A percentile compares a stretch with the other conserved stretches of the same genome.
Conservation (phyloP, 495 filamentous ascomycete genomes). For the Neurospora sp. region DNA sequence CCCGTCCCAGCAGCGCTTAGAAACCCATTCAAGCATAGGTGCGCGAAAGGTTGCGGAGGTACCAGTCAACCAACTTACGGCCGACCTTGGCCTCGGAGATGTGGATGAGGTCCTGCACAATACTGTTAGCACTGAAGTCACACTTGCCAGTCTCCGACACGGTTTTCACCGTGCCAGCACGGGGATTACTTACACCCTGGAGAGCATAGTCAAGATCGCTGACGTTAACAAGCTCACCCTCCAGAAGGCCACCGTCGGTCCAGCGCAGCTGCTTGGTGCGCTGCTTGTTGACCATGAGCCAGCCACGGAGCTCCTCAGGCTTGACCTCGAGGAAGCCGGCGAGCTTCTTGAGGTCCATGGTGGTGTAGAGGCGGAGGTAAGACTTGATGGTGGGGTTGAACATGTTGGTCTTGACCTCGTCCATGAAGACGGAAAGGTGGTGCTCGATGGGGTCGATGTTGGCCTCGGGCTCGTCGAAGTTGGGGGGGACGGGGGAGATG, state of each 20-base stretch:
- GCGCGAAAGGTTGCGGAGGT: conserved; percentile 87
- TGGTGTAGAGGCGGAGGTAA: conserved; percentile 97
- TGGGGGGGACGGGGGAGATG: conserved; percentile 92
- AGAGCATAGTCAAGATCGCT: conserved; percentile 95
- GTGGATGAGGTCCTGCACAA: conserved; percentile 74
- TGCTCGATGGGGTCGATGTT: conserved; percentile 97
- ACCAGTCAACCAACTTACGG: conserved; percentile 95
- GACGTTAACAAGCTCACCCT: conserved; percentile 82
- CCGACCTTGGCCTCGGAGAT: conserved; percentile 98
- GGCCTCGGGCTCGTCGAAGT: conserved; percentile 88
- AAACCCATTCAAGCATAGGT: conserved; percentile 49
- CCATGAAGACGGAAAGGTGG: conserved; percentile 96
- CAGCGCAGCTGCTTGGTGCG: conserved; percentile 91
- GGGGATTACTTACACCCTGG: conserved; percentile 58
- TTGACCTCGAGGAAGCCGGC: conserved; percentile 93
- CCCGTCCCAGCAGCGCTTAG: neutral
- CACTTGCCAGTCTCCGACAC: neutral
- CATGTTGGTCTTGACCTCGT: conserved; percentile 96
- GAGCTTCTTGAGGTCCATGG: conserved; percentile 97
- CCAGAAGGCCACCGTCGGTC: conserved; percentile 79
- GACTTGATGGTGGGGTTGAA: conserved; percentile 91
- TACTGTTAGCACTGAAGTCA: neutral
- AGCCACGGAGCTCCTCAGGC: conserved; percentile 80
- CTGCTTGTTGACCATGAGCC: conserved; percentile 96
- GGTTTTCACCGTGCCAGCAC: neutral